Percentiles rank a stretch among this genome's conserved stretches.
Conservation (phyloP, 495 filamentous ascomycete species). For the Penicillium parvum region DNA sequence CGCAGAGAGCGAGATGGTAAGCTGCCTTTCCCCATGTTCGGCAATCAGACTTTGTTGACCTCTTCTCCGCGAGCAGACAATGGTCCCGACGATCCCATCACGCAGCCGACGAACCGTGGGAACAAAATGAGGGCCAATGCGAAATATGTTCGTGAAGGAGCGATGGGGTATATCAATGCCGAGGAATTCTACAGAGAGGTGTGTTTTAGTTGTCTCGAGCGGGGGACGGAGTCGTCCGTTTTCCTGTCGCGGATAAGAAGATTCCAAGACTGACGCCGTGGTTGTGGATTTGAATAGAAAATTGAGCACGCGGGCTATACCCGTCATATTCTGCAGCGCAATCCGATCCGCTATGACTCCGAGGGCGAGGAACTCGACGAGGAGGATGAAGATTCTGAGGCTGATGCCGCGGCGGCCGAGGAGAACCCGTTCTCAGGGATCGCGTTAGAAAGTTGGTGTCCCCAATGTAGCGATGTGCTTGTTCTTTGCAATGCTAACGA, state of each 20-base stretch:
- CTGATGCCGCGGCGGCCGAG: constrained; percentile 64
- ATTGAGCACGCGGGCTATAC: constrained; percentile 81
- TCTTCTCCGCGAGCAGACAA: constrained; percentile 53
- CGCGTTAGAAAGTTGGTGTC: constrained; percentile 69
- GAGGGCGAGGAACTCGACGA: constrained; percentile 77
- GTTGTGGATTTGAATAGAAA: constrained; percentile 45
- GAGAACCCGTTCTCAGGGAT: constrained; percentile 81
- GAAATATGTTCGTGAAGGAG: constrained; percentile 72
- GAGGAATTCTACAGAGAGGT: constrained; percentile 85
- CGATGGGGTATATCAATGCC: constrained; percentile 62
- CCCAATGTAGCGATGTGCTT: background rate
- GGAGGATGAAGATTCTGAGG: constrained; percentile 74
- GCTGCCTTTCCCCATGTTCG: constrained; percentile 7
- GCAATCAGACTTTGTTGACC: constrained; percentile 8
- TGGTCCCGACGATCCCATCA: constrained; percentile 80
- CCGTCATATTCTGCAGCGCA: constrained; percentile 76
- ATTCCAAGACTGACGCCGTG: constrained; percentile 7
- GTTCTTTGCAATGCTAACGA: constrained; percentile 4
- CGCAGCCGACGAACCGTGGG: constrained; percentile 78
- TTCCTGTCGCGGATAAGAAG: constrained; percentile 7
- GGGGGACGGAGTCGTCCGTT: background rate
- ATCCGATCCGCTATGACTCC: constrained; percentile 70
- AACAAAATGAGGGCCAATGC: constrained; percentile 86
- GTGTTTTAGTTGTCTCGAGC: constrained; percentile 19
- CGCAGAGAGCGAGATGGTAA: constrained; percentile 58